Evolutionary conservation across 1,284 basidiomycete genomes (phyloP).

Genomic region (Ceratobasidium papillatum): DNA sequence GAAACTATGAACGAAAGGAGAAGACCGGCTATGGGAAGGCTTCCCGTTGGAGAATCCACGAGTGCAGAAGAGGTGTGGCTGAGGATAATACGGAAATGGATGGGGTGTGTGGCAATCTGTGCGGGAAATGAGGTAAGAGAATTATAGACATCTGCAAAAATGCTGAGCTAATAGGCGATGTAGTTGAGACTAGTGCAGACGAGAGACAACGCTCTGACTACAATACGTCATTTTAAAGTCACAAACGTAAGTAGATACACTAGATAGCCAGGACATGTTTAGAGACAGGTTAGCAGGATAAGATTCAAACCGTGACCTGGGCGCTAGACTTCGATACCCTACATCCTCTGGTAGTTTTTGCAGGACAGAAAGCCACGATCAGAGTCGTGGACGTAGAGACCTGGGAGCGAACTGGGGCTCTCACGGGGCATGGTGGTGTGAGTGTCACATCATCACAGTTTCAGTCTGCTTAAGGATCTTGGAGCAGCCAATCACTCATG

Average conservation of each 20-base stretch:
- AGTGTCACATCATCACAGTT: background rate
- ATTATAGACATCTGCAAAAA: no score
- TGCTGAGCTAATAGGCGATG: no score
- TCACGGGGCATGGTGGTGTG: slow-evolving; percentile 37
- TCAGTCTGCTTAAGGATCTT: background rate
- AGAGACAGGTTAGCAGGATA: background rate
- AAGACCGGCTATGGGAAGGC: background rate
- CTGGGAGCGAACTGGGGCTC: slow-evolving; percentile 20
- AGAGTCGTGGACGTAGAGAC: slow-evolving; percentile 23
- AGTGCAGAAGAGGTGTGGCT: slow-evolving; percentile 23
- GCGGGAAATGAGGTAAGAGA: slow-evolving; percentile 28
- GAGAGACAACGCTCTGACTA: slow-evolving; percentile 11
- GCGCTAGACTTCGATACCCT: slow-evolving; percentile 31
- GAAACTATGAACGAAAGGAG: background rate
- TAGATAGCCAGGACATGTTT: background rate
- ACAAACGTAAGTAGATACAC: background rate
- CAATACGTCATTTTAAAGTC: background rate
- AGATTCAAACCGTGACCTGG: slow-evolving; percentile 23
- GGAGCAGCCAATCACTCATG: slow-evolving; percentile 24
- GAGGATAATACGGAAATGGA: slow-evolving; percentile 17
- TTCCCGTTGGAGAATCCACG: background rate
- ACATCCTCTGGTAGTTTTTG: slow-evolving; percentile 26
- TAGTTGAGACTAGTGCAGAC: slow-evolving; percentile 38
- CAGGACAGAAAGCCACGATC: background rate
- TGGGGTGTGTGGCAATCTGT: slow-evolving; percentile 29